Percentiles rank a stretch among this genome's conserved stretches.
Conservation (phyloP, 139 green algal genomes). For the Mesotaenium endlicherianum region DNA sequence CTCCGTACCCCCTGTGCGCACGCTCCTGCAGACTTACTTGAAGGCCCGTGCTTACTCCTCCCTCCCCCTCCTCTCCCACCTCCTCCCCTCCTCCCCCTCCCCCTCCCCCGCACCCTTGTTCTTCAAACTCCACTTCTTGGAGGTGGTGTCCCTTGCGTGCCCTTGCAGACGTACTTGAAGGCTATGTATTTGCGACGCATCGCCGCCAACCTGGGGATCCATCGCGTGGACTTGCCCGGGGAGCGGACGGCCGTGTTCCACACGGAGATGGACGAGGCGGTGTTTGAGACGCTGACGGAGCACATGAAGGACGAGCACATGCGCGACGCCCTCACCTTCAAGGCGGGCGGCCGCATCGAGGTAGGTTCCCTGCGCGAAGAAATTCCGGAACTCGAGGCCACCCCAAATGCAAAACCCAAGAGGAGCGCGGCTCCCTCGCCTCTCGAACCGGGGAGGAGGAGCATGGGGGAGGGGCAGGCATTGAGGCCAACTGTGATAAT, state of each 20-base stretch:
- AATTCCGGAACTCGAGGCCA: not conserved
- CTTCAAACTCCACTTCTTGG: not conserved
- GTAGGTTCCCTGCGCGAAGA: too few relatives aligned
- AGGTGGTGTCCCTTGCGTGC: not conserved
- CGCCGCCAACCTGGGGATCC: conserved; percentile 38
- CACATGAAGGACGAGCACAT: conserved; percentile 16
- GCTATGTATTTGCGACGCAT: conserved; percentile 29
- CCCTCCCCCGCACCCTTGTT: not conserved
- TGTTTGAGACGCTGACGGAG: conserved; percentile 35
- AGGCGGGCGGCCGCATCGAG: conserved; percentile 27
- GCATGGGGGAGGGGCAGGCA: too few relatives aligned
- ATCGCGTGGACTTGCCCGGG: not conserved
- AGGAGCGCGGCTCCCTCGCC: not conserved
- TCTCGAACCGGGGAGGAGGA: too few relatives aligned
- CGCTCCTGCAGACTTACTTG: not conserved
- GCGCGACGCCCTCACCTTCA: conserved; percentile 13
- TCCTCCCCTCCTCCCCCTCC: not conserved
- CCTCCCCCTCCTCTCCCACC: not conserved
- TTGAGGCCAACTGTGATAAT: too few relatives aligned
- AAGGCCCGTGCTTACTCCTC: not conserved
- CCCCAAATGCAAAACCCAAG: not conserved
- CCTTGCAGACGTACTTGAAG: conserved; percentile 30
- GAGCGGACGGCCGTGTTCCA: conserved; percentile 16
- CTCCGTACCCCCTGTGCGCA: too few relatives aligned
- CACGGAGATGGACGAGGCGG: conserved; percentile 18